These are phyloP conservation scores for Apiotrichum siamense DNA, from an alignment of 1,284 basidiomycete genomes.

Conservation along the genomic window DNA sequence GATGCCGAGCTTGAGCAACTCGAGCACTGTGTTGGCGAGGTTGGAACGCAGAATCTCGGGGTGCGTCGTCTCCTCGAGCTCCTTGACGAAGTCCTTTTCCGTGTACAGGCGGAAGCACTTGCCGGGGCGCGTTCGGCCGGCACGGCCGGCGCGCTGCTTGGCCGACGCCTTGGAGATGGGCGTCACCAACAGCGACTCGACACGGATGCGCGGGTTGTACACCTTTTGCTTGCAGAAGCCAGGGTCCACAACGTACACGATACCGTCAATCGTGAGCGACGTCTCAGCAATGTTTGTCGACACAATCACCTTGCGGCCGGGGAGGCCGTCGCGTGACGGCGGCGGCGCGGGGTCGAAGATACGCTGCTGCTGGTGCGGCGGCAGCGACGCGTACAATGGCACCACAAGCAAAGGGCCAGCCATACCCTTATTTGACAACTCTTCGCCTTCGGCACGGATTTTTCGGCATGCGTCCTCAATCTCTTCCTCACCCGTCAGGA, in stretches of 20 bases:
- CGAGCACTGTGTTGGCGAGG: conserved; percentile 87
- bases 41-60: conserved; percentile 92
- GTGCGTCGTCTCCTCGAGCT: conserved; percentile 92
- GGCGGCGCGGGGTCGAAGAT: conserved; percentile 85
- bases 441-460: conserved; percentile 83
- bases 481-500: conserved; percentile 97
- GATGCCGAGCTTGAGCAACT: conserved; percentile 88
- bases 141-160: conserved; percentile 92
- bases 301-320: conserved; percentile 88
- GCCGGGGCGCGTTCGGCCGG: conserved; percentile 89
- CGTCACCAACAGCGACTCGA: conserved; percentile 86
- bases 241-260: conserved; percentile 97
- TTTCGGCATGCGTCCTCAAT: conserved; percentile 95
- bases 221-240: conserved; percentile 97
- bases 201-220: conserved; percentile 92
- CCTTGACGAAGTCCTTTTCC: conserved; percentile 92
- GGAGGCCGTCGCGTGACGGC: conserved; percentile 61
- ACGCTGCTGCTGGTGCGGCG: conserved; percentile 85
- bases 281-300: conserved; percentile 99
- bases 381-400: conserved; percentile 88
- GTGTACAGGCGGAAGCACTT: conserved; percentile 98
- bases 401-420: conserved; percentile 84
- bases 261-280: conserved; percentile 94
- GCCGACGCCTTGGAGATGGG: conserved; percentile 96
- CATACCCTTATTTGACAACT: conserved; percentile 62